Evolutionary conservation across 768 basidiomycete genomes (phyloP).

Genomic region (Chalciporus pseudorubinellus): DNA sequence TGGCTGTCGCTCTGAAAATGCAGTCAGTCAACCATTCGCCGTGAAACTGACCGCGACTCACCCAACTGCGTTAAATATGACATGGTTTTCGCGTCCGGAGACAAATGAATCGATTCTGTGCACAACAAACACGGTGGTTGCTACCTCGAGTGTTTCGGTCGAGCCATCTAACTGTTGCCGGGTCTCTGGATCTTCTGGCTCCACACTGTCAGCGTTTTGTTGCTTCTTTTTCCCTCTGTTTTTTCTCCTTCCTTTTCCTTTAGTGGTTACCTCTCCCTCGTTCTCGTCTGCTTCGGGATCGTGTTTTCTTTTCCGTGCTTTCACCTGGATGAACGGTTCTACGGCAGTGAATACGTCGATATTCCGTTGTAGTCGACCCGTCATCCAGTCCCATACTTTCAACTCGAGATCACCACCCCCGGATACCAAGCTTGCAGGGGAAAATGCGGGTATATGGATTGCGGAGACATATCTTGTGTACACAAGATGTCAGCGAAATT

Average conservation of each 20-base stretch:
- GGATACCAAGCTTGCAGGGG: conserved; percentile 59
- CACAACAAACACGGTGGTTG: conserved; percentile 52
- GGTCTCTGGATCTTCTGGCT: conserved; percentile 18
- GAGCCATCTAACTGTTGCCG: conserved; percentile 6
- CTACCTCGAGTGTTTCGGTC: conserved; percentile 19
- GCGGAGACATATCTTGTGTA: conserved; percentile 75
- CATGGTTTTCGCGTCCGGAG: conserved; percentile 33
- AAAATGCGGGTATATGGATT: conserved; percentile 59
- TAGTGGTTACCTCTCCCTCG: conserved; percentile 11
- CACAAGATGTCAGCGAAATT: neutral
- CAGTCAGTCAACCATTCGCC: neutral
- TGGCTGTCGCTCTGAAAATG: conserved; percentile 56
- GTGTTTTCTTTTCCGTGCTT: conserved; percentile 29
- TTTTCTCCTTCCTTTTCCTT: conserved; percentile 15
- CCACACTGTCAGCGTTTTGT: conserved; percentile 16
- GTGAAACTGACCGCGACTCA: conserved; percentile 33
- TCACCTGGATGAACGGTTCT: conserved; percentile 45
- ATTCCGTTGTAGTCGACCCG: conserved; percentile 51
- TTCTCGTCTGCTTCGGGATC: conserved; percentile 34
- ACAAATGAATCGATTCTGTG: conserved; percentile 51
- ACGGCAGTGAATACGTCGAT: conserved; percentile 50
- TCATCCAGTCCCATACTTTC: conserved; percentile 79
- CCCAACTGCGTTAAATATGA: conserved; percentile 76
- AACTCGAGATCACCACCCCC: conserved; percentile 84
- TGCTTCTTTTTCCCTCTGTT: conserved; percentile 21